Percentiles rank a stretch among this genome's conserved stretches.
Conservation (phyloP, 768 basidiomycete genomes). For the Termitomyces sp. region DNA sequence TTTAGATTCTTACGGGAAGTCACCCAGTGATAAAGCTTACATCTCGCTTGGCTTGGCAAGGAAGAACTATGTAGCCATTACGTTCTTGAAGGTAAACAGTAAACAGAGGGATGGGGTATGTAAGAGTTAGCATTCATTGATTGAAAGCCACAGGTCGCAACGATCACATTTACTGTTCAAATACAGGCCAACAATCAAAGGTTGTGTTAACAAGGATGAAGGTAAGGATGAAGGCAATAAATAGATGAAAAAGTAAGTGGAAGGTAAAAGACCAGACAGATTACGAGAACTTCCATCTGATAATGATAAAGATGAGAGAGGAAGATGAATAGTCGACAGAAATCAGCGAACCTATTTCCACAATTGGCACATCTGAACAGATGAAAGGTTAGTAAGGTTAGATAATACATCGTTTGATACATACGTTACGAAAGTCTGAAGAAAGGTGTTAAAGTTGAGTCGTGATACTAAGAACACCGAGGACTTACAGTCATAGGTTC, state of each 20-base stretch:
- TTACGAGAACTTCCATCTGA: constrained; percentile 38
- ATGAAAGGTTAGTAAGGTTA: not conserved
- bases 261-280: not conserved
- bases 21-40: too few relatives aligned
- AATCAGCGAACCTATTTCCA: constrained; percentile 23
- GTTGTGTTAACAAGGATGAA: not conserved
- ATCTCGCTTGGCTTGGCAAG: not conserved
- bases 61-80: not conserved
- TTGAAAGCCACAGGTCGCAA: not conserved
- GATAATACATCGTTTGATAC: constrained; percentile 8
- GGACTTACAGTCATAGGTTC: constrained; percentile 92
- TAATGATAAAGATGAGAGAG: not conserved
- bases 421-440: constrained; percentile 84
- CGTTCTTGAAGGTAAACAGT: not conserved
- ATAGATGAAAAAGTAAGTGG: not conserved
- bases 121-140: not conserved
- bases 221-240: not conserved
- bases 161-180: not conserved
- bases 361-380: constrained; percentile 16
- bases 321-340: not conserved
- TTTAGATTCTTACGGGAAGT: too few relatives aligned
- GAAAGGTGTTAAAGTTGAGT: not conserved
- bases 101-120: not conserved
- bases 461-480: not conserved
- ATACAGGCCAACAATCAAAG: not conserved